Percentiles rank a stretch among this genome's conserved stretches.
Evolutionary conservation across 768 basidiomycete species (phyloP).

Genomic region (Lepiota venenata): DNA sequence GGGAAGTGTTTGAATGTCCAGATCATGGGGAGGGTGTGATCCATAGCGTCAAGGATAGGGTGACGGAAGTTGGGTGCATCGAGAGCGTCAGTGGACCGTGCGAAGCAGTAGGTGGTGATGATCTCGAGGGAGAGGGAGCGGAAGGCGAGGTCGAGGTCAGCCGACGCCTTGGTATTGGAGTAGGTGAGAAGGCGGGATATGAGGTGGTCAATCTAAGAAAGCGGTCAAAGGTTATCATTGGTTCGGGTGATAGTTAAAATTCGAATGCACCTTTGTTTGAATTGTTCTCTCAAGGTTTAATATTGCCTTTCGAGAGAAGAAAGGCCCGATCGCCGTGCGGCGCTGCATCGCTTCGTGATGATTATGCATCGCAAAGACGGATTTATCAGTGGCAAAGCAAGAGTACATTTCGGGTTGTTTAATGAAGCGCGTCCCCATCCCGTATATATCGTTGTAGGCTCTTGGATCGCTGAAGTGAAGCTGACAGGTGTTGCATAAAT

Average conservation of each 20-base stretch:
- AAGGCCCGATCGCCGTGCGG: slow-evolving; percentile 32
- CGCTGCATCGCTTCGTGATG: slow-evolving; percentile 30
- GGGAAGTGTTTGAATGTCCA: slow-evolving; percentile 37
- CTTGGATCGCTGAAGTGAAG: slow-evolving; percentile 40
- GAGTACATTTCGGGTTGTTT: slow-evolving; percentile 34
- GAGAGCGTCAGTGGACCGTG: slow-evolving; percentile 26
- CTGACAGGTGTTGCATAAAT: slow-evolving; percentile 16
- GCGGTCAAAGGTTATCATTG: not conserved
- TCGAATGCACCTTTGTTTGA: slow-evolving; percentile 26
- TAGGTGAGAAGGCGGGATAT: slow-evolving; percentile 21
- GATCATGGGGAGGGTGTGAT: slow-evolving; percentile 32
- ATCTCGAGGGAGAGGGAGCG: slow-evolving; percentile 36
- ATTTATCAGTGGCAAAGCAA: slow-evolving; percentile 33
- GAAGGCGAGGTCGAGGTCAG: slow-evolving; percentile 36
- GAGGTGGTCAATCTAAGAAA: slow-evolving; percentile 29
- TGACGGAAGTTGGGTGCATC: slow-evolving; percentile 30
- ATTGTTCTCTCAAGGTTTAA: slow-evolving; percentile 32
- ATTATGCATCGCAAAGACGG: slow-evolving; percentile 33
- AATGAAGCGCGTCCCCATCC: slow-evolving; percentile 30
- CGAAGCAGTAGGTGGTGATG: slow-evolving; percentile 37
- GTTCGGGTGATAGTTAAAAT: not conserved
- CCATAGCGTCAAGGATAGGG: slow-evolving; percentile 29
- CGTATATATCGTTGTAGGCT: slow-evolving; percentile 39
- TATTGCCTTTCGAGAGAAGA: slow-evolving; percentile 38
- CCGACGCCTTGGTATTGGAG: slow-evolving; percentile 18